Base-by-base conservation (phyloP, 441 rosid genomes). In the Pelargonium fulgidum region DNA sequence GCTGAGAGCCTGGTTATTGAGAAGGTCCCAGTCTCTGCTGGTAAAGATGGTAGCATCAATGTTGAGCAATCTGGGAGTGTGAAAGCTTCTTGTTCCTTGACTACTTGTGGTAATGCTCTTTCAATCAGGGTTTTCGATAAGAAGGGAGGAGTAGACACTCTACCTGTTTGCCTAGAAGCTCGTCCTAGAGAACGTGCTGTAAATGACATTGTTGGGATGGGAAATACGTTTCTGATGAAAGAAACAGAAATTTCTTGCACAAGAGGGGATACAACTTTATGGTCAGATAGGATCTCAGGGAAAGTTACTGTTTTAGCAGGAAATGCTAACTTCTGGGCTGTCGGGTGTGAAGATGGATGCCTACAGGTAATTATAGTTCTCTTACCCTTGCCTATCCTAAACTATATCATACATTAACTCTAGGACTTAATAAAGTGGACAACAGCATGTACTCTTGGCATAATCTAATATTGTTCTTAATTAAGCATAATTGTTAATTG, bases 261-360 rank as follows among this genome's bases (percentile, higher is more conserved):
- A 56, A 83, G 74, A 76, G 93, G 90, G 69, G 81, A 81, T 70
- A 82, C 87, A 77, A 86, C 78, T 72, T 92, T 94, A 75, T 94
- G 97, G 97, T 85, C 91, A 68, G 97, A 94, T 72, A 83, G 97
- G 78, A 84, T 94, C 65, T 76, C 92, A 0, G 97, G 97, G 66
- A 88, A 84, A 75, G 96, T 87, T 70, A 89, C 97, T 16, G 97
- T 92, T 77, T 82, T 94, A 75, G 97, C 98, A 19, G 99, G 99
- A 70, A 91, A 91, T 85, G 89, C 90, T 52, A 91, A 94, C 75
- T 87, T 94, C 75, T 94, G 97, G 99, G 99, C 97, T 33, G 96
- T 90, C 68, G 99, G 99, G 42, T 90, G 96, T 69, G 97, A 94
- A 77, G 97, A 92, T 79, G 99, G 99, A 68, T 85, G 89, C 76